Percentiles rank a stretch among this genome's conserved stretches.
These are phyloP conservation scores for Phaeodactylum tricornutum DNA, from an alignment of 108 stramenopile species.

Conservation along the genomic window DNA sequence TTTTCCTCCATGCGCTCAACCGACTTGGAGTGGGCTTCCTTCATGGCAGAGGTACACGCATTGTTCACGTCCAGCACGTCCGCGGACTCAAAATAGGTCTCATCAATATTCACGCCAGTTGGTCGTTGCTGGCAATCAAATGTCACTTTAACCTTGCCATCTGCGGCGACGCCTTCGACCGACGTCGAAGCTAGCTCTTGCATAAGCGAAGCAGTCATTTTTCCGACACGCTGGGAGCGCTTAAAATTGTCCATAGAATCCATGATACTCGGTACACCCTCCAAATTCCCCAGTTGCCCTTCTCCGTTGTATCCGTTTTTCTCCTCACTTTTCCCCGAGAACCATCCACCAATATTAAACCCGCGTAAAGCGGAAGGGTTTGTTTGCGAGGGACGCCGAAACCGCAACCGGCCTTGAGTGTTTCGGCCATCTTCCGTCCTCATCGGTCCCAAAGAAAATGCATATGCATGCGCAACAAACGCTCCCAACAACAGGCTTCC, in stretches of 20 bases:
- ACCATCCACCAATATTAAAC: neutral
- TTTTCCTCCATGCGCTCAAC: slow-evolving; percentile 30
- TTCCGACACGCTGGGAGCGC: slow-evolving; percentile 21
- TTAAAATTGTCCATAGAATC: slow-evolving; percentile 32
- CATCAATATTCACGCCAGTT: slow-evolving; percentile 24
- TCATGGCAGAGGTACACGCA: slow-evolving; percentile 24
- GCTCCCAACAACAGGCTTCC: too few species aligned
- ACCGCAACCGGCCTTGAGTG: too few species aligned
- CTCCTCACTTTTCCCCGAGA: neutral
- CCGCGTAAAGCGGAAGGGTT: too few species aligned
- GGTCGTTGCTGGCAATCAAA: slow-evolving; percentile 33
- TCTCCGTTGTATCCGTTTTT: neutral
- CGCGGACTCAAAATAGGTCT: slow-evolving; percentile 15
- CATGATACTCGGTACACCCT: slow-evolving; percentile 22
- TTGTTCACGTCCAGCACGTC: slow-evolving; percentile 8
- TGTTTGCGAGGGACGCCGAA: too few species aligned
- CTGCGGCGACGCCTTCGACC: slow-evolving; percentile 27
- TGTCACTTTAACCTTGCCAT: slow-evolving; percentile 39
- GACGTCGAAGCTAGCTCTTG: slow-evolving; percentile 23
- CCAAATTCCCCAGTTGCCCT: neutral
- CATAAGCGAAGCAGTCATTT: slow-evolving; percentile 15
- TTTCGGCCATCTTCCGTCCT: too few species aligned
- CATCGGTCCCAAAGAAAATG: too few species aligned
- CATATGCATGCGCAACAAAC: too few species aligned
- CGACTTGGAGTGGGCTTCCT: slow-evolving; percentile 35